phyloP scores from a whole-genome alignment of 2,329 filamentous ascomycete species.

The Fusarium nodosum region DNA sequence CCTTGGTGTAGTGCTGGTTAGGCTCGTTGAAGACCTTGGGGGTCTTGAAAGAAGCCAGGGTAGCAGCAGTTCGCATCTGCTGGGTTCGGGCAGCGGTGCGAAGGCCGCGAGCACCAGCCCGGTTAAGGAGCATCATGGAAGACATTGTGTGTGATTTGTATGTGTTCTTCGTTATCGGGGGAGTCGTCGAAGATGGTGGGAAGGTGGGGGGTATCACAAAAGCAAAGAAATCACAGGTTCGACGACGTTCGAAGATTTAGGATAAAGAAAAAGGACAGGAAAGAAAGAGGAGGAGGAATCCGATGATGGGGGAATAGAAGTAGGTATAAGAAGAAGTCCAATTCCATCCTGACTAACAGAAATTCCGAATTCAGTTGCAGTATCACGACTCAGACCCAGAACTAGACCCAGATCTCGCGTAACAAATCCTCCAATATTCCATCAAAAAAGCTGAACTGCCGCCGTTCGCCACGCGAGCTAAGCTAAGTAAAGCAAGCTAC shows the following conservation, averaged over 20 bases:
- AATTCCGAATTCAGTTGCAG: conserved; percentile 26
- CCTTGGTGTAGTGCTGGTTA: conserved; percentile 94
- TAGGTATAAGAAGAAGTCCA: conserved; percentile 16
- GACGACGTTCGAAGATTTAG: conserved; percentile 37
- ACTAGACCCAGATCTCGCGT: conserved; percentile 21
- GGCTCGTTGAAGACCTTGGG: conserved; percentile 92
- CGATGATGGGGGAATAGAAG: conserved; percentile 15
- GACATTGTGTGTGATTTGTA: conserved; percentile 49
- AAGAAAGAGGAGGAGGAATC: conserved; percentile 8
- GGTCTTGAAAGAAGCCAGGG: conserved; percentile 87
- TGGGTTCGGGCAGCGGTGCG: conserved; percentile 50
- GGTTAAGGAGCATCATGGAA: conserved; percentile 53
- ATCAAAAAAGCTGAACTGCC: conserved; percentile 12
- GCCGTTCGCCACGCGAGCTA: conserved; percentile 28
- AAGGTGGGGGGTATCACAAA: conserved; percentile 43
- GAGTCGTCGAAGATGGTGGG: conserved; percentile 23
- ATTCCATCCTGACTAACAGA: conserved; percentile 38
- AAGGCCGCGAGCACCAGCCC: conserved; percentile 53
- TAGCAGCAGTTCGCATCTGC: conserved; percentile 60
- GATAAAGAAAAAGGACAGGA: conserved; percentile 16
- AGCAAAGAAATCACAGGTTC: conserved; percentile 25
- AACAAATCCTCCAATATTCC: conserved; percentile 17
- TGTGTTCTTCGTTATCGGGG: conserved; percentile 32
- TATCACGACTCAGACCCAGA: conserved; percentile 24
- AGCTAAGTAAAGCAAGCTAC: conserved; percentile 21